phyloP scores from a whole-genome alignment of 1,284 basidiomycete species.

The Ceraceosorus guamensis region DNA sequence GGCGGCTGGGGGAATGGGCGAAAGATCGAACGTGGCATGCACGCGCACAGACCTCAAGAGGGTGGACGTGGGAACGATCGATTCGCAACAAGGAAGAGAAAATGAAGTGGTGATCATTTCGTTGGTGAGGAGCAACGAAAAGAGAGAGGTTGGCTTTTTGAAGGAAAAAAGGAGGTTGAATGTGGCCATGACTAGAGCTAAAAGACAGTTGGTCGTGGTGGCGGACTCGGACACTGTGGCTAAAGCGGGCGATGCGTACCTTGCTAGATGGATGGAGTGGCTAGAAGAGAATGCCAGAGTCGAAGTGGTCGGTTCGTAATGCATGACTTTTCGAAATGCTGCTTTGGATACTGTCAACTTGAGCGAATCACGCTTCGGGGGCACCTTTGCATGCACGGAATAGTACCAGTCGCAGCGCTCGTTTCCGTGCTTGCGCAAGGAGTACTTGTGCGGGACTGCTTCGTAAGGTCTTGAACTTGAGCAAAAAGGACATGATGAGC shows the following conservation, averaged over 20 bases:
- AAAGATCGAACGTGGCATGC: slow-evolving; percentile 11
- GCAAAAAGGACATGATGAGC: no score
- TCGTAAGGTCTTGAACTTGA: no score
- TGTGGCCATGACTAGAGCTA: slow-evolving; percentile 45
- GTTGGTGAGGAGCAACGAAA: slow-evolving; percentile 35
- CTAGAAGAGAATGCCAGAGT: slow-evolving; percentile 82
- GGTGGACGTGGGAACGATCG: slow-evolving; percentile 36
- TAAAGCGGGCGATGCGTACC: slow-evolving; percentile 13
- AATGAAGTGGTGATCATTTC: slow-evolving; percentile 42
- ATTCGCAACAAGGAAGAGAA: slow-evolving; percentile 44
- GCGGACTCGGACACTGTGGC: slow-evolving; percentile 38
- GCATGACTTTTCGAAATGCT: no score
- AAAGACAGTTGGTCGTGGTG: slow-evolving; percentile 38
- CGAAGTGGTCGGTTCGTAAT: slow-evolving; percentile 10
- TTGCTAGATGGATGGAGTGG: slow-evolving; percentile 72
- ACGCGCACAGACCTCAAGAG: no score
- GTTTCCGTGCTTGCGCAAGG: no score
- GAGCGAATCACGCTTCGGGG: no score
- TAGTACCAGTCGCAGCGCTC: no score
- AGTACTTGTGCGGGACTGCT: no score
- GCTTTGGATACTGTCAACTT: no score
- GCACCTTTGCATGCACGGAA: no score
- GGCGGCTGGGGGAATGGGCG: slow-evolving; percentile 10
- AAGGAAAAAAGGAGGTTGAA: slow-evolving; percentile 40
- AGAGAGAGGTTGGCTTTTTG: slow-evolving; percentile 38